Base-by-base conservation (phyloP, 257 asterid genomes). In the Parsonsia alboflavescens region DNA sequence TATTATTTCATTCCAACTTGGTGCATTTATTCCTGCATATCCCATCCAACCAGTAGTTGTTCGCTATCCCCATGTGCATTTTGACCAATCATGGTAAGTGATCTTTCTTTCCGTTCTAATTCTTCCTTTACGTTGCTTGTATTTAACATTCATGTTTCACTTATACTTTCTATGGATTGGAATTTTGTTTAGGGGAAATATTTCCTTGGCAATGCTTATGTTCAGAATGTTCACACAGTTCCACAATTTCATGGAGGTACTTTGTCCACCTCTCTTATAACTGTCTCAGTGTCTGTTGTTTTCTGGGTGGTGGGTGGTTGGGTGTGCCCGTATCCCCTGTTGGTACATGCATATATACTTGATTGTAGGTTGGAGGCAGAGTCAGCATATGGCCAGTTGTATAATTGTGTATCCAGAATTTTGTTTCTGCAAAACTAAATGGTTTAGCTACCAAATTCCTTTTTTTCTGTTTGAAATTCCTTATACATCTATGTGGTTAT, bases 21-120 rank as follows among this genome's bases (percentile, higher is more conserved):
- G 99, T 75, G 99, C 98, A 26, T 95, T 95, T 86, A 89, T 95
- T 77, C 97, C 99, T 36, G 97, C 96, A 57, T 92, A 83, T 81
- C 93, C 97, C 49, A 89, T 95, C 68, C 99, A 95, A 82, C 99
- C 99, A 75, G 95, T 95, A 57, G 56, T 86, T 71, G 92, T 95
- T 54, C 96, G 89, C 53, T 95, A 92, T 84, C 98, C 98, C 57
- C 80, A 91, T 82, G 94, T 92, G 52, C 99, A 95, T 86, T 95
- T 95, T 80, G 99, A 95, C 77, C 99, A 95, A 70, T 92, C 99
- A 82, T 95, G 99, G 99, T 95, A 89, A 97, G 99, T 95, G 86
- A 70, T 56, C 24, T 41, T 75, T 69, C 59, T 73, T 54, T 70
- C 7, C 36, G 68, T 19, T 52, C 16, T 39, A 24, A 12, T 56